A percentile compares a stretch with the other conserved stretches of the same genome.
Evolutionary conservation across 2,329 filamentous ascomycete genomes (phyloP).

Genomic region (Fusarium chlamydosporum): DNA sequence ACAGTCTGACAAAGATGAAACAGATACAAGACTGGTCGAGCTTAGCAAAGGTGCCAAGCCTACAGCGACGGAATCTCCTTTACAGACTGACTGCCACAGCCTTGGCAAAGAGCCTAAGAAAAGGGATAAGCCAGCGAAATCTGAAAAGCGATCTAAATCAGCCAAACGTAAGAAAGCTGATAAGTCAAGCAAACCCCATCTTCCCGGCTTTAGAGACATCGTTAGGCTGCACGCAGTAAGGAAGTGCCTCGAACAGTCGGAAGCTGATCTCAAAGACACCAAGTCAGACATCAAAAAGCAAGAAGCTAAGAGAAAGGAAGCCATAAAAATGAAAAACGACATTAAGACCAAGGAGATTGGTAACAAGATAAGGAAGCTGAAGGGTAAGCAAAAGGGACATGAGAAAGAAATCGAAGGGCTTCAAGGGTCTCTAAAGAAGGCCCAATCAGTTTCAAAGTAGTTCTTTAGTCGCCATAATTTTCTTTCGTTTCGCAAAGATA

Average conservation of each 20-base stretch:
- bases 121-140: no score
- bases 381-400: background rate
- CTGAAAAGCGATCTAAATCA: no score
- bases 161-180: background rate
- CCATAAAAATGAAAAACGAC: background rate
- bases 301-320: background rate
- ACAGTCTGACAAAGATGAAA: no score
- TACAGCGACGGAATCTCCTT: no score
- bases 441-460: background rate
- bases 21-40: no score
- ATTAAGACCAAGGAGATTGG: background rate
- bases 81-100: no score
- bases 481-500: background rate
- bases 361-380: background rate
- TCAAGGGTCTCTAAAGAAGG: background rate
- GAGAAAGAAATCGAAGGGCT: background rate
- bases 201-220: background rate
- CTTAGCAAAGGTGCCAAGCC: background rate
- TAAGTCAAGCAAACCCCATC: no score
- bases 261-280: background rate
- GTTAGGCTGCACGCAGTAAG: no score
- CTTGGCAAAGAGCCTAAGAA: no score
- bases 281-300: background rate
- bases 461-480: background rate
- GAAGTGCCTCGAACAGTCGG: rapidly evolving